Evolutionary conservation across 2,329 filamentous ascomycete genomes (phyloP).

Genomic region (Diaporthe longicolla): DNA sequence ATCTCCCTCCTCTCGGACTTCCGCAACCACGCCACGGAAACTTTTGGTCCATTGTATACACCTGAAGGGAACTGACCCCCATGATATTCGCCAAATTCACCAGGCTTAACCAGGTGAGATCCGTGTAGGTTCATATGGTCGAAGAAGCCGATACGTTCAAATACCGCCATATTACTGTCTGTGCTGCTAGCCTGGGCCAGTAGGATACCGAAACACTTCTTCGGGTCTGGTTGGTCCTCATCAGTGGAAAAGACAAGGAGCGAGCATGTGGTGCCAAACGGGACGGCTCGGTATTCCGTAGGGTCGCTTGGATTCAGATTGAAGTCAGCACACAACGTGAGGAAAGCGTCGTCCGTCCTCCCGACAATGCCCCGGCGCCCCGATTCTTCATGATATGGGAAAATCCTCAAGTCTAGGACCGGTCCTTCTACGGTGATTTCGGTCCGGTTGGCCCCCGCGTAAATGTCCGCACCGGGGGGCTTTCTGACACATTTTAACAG

Average conservation of each 20-base stretch:
- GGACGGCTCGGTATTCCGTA: background rate
- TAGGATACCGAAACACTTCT: background rate
- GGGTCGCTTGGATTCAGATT: background rate
- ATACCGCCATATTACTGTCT: background rate
- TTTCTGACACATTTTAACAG: background rate
- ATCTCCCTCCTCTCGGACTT: background rate
- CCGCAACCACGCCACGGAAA: background rate
- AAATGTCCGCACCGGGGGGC: background rate
- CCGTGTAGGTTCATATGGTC: accelerated
- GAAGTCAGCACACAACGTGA: background rate
- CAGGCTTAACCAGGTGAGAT: background rate
- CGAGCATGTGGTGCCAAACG: background rate
- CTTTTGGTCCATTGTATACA: too few relatives aligned
- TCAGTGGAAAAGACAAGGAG: background rate
- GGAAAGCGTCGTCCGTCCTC: background rate
- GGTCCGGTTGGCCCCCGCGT: background rate
- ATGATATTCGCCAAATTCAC: background rate
- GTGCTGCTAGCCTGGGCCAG: background rate
- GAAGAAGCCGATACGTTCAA: background rate
- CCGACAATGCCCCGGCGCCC: background rate
- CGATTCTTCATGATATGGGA: background rate
- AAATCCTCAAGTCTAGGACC: background rate
- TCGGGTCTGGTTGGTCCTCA: background rate
- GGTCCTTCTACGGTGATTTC: slow-evolving; percentile 9
- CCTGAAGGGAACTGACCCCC: background rate